Evolutionary conservation across 768 basidiomycete species (phyloP), one percentile per base, ranked within the genome.

Genomic region (Panaeolus cyanescens): DNA sequence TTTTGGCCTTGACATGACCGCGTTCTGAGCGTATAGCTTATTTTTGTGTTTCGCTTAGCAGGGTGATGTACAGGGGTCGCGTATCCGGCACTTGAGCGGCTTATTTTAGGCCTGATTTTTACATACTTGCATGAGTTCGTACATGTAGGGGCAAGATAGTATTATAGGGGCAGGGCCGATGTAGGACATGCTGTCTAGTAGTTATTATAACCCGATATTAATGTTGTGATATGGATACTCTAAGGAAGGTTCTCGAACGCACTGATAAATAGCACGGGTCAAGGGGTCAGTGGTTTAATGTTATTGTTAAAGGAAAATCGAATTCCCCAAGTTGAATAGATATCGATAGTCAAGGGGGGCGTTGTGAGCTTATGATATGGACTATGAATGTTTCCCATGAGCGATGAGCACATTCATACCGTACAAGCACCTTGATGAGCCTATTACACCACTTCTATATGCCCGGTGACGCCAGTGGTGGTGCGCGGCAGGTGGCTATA

Each of bases 401-500:
- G 45, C 45, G 45, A 50, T 50, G 45, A 50, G 45, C 45, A 15
- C 25, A 50, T 50, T 8, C 22, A 28, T 25, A 28, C 25, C 12
- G 10, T 20, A 42, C 19, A 42, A 42, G 39, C 39, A 22, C 19
- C 39, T 42, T n/a, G 19, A 20, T 42, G 39, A 28, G 45, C 25
- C 13, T 28, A 50, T 13, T 10, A 28, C 45, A 50, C 45, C 22
- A 15, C 45, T 50, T 50, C 45, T 22, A 50, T 50, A 28, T 50
- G 45, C 22, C 45, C 45, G 30, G 22, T 50, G 45, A 50, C 45
- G 45, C 45, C 45, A 28, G 45, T 50, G 25, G 25, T 50, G 10
- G 25, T 50, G 45, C 8, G 45, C 45, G 45, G 45, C 45, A 50
- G 45, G 45, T 50, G 45, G 25, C 45, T 28, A 50, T 65, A 60